Evolutionary conservation across 2,329 filamentous ascomycete species (phyloP).

Genomic region (Cladosporium cucumerinum): DNA sequence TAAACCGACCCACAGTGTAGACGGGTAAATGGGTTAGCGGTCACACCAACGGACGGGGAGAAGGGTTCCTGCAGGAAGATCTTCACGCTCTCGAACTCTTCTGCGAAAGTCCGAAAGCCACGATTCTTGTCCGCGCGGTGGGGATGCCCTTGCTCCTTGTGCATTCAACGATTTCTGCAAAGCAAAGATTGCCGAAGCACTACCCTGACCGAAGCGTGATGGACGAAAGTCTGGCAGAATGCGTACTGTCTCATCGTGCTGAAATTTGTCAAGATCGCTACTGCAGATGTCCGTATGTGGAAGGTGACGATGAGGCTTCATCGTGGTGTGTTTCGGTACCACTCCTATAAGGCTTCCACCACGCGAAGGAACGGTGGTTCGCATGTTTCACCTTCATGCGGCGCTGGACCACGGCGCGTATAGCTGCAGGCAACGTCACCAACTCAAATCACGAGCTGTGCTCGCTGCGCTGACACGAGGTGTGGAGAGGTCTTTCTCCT

Average conservation of each 20-base stretch:
- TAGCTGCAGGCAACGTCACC: slow-evolving; percentile 13
- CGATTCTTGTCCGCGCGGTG: slow-evolving; percentile 12
- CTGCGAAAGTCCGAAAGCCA: slow-evolving; percentile 11
- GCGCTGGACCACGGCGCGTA: slow-evolving; percentile 4
- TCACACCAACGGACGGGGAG: slow-evolving; percentile 13
- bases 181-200: slow-evolving; percentile 13
- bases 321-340: neutral
- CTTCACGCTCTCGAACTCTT: neutral
- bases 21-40: slow-evolving; percentile 11
- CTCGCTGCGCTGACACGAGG: neutral
- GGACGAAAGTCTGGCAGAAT: neutral
- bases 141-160: neutral
- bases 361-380: slow-evolving; percentile 8
- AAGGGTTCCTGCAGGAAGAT: slow-evolving; percentile 13
- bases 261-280: neutral
- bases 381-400: slow-evolving; percentile 10
- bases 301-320: neutral
- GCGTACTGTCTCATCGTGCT: neutral
- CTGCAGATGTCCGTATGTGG: neutral
- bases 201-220: neutral
- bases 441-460: neutral
- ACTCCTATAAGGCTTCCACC: neutral
- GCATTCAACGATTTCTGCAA: slow-evolving; percentile 9
- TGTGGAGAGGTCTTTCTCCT: neutral
- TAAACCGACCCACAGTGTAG: slow-evolving; percentile 7